phyloP scores from a whole-genome alignment of 1,284 basidiomycete genomes.

The Ceratobasidium sp. region DNA sequence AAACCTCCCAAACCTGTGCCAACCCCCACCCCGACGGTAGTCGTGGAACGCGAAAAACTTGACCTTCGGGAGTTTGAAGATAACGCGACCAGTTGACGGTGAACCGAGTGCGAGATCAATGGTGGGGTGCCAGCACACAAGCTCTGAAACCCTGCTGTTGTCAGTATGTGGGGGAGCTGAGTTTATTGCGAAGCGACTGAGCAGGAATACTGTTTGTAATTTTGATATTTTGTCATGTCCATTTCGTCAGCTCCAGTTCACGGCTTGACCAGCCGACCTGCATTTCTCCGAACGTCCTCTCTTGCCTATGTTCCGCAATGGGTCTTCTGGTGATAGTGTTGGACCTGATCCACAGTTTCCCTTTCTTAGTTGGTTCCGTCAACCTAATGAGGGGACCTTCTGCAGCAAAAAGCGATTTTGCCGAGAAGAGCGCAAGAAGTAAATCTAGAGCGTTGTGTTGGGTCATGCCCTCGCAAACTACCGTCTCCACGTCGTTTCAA shows the following conservation, averaged over 20 bases:
- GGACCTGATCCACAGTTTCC: conserved; percentile 11
- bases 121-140: neutral
- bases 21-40: conserved; percentile 36
- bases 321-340: neutral
- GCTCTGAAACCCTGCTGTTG: neutral
- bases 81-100: conserved; percentile 37
- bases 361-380: neutral
- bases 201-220: neutral
- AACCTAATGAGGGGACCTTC: no score
- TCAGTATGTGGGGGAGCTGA: neutral
- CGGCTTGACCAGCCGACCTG: neutral
- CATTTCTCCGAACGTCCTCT: conserved; percentile 20
- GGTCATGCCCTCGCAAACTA: no score
- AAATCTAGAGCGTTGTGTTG: no score
- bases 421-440: no score
- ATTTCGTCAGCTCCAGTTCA: conserved; percentile 13
- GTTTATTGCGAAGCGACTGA: conserved; percentile 21
- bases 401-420: no score
- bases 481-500: no score
- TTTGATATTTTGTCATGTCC: conserved; percentile 8
- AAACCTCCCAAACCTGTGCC: conserved; percentile 40
- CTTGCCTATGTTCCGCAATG: neutral
- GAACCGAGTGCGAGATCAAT: neutral
- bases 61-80: conserved; percentile 42
- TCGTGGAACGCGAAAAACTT: conserved; percentile 37